A percentile compares a stretch with the other conserved stretches of the same genome.
These are phyloP conservation scores for Monosporascus sp. DNA, from an alignment of 2,329 filamentous ascomycete genomes.

Conservation along the genomic window DNA sequence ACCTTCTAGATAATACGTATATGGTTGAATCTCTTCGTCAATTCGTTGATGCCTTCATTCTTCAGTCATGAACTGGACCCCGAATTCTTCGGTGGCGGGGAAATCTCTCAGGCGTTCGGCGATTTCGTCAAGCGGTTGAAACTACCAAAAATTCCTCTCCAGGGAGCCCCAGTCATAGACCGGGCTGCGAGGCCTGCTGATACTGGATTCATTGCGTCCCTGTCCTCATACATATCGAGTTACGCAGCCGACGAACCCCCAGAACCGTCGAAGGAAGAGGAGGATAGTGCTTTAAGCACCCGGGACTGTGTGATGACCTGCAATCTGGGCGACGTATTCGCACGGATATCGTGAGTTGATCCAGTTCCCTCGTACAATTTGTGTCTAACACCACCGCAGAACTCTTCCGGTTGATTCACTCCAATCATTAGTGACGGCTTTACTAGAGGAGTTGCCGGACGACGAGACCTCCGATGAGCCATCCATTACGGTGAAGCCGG, in stretches of 20 bases:
- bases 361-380: background rate
- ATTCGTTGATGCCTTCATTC: slow-evolving; percentile 83
- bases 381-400: slow-evolving; percentile 32
- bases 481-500: slow-evolving; percentile 87
- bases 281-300: slow-evolving; percentile 91
- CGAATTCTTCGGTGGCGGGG: background rate
- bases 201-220: slow-evolving; percentile 83
- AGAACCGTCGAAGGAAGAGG: slow-evolving; percentile 92
- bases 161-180: slow-evolving; percentile 90
- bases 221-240: slow-evolving; percentile 96
- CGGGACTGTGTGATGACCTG: slow-evolving; percentile 93
- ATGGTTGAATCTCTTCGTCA: slow-evolving; percentile 92
- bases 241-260: slow-evolving; percentile 97
- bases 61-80: slow-evolving; percentile 45
- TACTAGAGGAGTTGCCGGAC: slow-evolving; percentile 83
- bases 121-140: slow-evolving; percentile 54
- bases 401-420: slow-evolving; percentile 56
- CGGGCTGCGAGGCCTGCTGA: slow-evolving; percentile 73
- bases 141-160: slow-evolving; percentile 78
- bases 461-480: slow-evolving; percentile 62
- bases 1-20: slow-evolving; percentile 70
- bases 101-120: background rate
- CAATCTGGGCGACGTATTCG: slow-evolving; percentile 73
- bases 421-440: slow-evolving; percentile 59
- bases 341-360: slow-evolving; percentile 67